Conservation (phyloP, 257 asterid genomes). For the Solanum tacnaense region DNA sequence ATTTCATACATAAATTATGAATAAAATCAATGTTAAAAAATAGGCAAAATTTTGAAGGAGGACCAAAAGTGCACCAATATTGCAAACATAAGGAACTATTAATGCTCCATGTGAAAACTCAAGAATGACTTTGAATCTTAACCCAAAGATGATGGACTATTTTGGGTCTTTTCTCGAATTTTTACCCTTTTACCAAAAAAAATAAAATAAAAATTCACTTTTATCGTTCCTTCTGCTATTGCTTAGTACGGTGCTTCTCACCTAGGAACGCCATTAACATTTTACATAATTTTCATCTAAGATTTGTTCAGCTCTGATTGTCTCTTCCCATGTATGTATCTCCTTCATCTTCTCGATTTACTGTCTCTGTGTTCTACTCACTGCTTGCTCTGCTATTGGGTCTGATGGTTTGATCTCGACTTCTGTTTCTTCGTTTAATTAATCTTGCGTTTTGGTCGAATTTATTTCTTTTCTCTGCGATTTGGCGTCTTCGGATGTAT, state of each 20-base stretch:
- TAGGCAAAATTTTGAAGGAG: too few species aligned
- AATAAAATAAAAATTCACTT: background rate
- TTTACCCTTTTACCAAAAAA: background rate
- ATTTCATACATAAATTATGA: too few species aligned
- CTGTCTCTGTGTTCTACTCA: background rate
- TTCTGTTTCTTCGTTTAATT: background rate
- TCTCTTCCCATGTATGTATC: background rate
- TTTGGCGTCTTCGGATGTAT: background rate
- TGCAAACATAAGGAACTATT: too few species aligned
- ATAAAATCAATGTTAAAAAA: too few species aligned
- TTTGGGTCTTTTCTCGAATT: too few species aligned
- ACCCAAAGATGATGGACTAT: accelerated
- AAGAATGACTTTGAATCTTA: too few species aligned
- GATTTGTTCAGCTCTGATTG: background rate
- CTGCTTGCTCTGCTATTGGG: background rate
- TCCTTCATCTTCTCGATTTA: background rate
- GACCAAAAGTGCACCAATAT: too few species aligned
- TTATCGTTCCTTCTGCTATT: background rate
- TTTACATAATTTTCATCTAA: background rate
- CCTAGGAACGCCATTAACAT: background rate
- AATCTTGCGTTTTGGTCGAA: background rate
- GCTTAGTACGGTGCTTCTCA: background rate
- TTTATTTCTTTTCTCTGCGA: background rate
- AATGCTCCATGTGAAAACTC: too few species aligned
- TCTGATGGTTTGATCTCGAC: background rate